Evolutionary conservation across 2,329 filamentous ascomycete species (phyloP).

Genomic region (Pseudogymnoascus sp.): DNA sequence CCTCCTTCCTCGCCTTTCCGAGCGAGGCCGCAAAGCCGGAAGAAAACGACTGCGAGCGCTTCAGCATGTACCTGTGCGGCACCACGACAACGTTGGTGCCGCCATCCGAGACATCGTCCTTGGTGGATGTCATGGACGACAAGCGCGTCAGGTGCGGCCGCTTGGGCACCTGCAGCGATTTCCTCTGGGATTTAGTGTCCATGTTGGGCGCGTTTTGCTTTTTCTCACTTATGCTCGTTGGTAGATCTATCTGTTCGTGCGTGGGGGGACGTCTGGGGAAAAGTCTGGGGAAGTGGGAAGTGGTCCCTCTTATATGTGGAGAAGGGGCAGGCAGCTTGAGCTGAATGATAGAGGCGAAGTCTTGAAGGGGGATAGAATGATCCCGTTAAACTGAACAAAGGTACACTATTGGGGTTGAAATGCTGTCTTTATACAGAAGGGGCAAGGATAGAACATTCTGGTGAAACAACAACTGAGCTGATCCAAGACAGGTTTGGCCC

Average conservation of each 20-base stretch:
- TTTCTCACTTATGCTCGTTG: conserved; percentile 5
- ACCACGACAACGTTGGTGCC: conserved; percentile 28
- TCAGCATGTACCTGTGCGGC: conserved; percentile 26
- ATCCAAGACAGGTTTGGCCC: neutral
- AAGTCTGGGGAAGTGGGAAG: conserved; percentile 5
- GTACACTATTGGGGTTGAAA: neutral
- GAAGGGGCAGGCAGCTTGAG: neutral
- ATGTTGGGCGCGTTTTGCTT: neutral
- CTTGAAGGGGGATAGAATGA: neutral
- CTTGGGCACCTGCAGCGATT: neutral
- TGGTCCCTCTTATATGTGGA: conserved; percentile 7
- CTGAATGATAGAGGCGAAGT: neutral
- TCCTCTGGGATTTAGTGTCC: neutral
- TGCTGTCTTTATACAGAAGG: neutral
- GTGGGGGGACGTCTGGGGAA: neutral
- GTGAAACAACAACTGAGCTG: neutral
- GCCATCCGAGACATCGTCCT: conserved; percentile 25
- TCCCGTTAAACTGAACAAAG: neutral
- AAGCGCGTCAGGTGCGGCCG: conserved; percentile 21
- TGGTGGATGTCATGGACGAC: conserved; percentile 29
- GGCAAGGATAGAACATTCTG: neutral
- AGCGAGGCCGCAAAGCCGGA: conserved; percentile 30
- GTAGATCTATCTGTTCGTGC: neutral
- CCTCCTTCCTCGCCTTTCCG: conserved; percentile 29
- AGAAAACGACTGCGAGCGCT: conserved; percentile 23